Base-by-base conservation (phyloP, 805 yeast species). In the Cyberlindnera xylosilytica region DNA sequence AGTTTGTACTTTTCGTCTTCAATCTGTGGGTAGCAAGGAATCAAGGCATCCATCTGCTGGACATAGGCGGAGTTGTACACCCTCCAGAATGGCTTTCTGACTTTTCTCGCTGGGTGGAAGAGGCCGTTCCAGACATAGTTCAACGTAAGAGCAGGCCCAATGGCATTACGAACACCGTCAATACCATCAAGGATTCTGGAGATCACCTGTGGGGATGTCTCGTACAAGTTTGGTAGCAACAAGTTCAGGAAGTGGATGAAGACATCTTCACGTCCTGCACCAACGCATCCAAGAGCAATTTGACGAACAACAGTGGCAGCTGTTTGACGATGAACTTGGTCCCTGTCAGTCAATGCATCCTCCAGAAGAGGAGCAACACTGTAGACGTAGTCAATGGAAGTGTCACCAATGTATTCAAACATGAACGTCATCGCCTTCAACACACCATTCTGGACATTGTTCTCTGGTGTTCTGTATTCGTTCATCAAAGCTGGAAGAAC, bases 141-240 rank as follows among this genome's bases (percentile, higher is more conserved):
- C 72, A 84, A 60, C 42, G 84, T 69, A 1, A 79, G 55, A 0
- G 96, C 97, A 5, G 77, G 72, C 0, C 99, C 99, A 12, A 90
- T 60, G 0, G 83, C 83, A 35, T 73, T 66, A 27, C 91, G 69
- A 20, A 88, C 58, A 2, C 87, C 83, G 45, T 85, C 89, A 20
- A 93, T 68, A 41, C 90, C 84, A 42, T 88, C 97, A 36, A 86
- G 49, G 2, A 93, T 80, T 50, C 98, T 76, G 9, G 69, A 73
- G 43, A 90, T 89, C 12, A 90, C 97, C 62, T 93, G 99, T 0
- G 98, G 98, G 0, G 97, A 89, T 0, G 96, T 86, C 61, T 91
- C 99, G 59, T 79, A 89, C 2, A 93, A 70, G 60, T 93, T 93
- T 2, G 99, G 99, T 63, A 89, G 65, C 17, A 93, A 62, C 38